Evolutionary conservation across 768 basidiomycete genomes (phyloP), one percentile per base, ranked within the genome.

Genomic region (Kwoniella sp.): DNA sequence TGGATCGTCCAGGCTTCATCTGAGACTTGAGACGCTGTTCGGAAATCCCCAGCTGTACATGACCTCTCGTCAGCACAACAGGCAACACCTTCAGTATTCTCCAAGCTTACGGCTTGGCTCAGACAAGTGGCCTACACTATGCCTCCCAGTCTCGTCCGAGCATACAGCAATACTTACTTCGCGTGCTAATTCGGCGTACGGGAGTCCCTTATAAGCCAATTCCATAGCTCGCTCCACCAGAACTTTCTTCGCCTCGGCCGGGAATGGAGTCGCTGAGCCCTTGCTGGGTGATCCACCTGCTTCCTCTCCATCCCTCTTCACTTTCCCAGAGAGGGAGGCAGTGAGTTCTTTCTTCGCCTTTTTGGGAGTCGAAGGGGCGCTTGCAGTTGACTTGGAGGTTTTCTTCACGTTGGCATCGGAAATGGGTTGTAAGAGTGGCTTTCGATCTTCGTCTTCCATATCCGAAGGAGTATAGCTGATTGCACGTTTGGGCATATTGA

Each of bases 1-100:
- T 67, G 22, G 29, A 38, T 51, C 55, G 55, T 8, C 30, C 47
- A 5, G 59, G 66, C 29, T 67, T 67, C 55, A 62, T 52, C 26
- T 67, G 66, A 48, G 61, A 60, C 41, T 56, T 61, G 17, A 67
- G 66, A 23, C 66, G 38, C 23, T 52, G 56, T 37, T 61, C 66
- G 25, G 60, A 38, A 11, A 67, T 62, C 17, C 53, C 58, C 25
- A 61, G 53, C 65, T 66, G 30, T 0, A 7, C 28, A 20, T n/a
- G 8, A 13, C 12, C 47, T 59, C 41, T 48, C 58, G 58, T 59
- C 58, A 59, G 58, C 58, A 30, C 45, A 50, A 26, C 15, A 13
- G 23, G 3, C 31, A n/a, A 5, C 23, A 22, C 4, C 20, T 34
- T 4, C 20, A 56, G 22, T n/a, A 4, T 38, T 41, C 23, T 23